Conservation (phyloP, 139 green algal species). For the Yamagishiella unicocca region DNA sequence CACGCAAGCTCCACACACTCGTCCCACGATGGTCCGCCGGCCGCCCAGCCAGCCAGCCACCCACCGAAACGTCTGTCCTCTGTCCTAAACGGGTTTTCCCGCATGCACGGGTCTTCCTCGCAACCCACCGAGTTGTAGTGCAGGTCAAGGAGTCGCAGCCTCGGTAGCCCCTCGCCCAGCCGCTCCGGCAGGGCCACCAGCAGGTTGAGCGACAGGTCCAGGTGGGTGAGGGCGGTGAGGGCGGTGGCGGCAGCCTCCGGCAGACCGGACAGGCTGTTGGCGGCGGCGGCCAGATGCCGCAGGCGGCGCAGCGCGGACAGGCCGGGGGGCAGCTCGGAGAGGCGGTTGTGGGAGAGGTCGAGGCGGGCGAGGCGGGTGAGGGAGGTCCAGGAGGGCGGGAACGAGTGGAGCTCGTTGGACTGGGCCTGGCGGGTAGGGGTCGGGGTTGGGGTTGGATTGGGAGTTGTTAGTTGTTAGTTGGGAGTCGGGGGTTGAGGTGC, state of each 20-base stretch:
- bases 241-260: background rate
- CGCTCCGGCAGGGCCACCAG: background rate
- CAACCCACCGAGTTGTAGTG: constrained; percentile 11
- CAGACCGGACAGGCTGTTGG: background rate
- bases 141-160: constrained; percentile 16
- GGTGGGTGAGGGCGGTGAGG: background rate
- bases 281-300: background rate
- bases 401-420: background rate
- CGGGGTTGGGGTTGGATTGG: background rate
- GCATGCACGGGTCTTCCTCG: too few relatives aligned
- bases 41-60: too few relatives aligned
- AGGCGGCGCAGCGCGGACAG: constrained; percentile 10
- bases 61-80: too few relatives aligned
- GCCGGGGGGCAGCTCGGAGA: background rate
- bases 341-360: constrained; percentile 16
- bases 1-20: too few relatives aligned
- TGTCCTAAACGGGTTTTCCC: too few relatives aligned
- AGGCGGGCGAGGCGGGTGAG: background rate
- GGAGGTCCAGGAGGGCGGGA: background rate
- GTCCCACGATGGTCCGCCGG: too few relatives aligned
- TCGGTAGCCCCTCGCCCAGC: background rate
- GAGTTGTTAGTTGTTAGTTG: too few relatives aligned
- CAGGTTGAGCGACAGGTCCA: background rate
- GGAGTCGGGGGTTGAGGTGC: too few relatives aligned
- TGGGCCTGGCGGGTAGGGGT: background rate